Base-by-base conservation (phyloP, 2,329 filamentous ascomycete genomes). In the Exophiala sp. region DNA sequence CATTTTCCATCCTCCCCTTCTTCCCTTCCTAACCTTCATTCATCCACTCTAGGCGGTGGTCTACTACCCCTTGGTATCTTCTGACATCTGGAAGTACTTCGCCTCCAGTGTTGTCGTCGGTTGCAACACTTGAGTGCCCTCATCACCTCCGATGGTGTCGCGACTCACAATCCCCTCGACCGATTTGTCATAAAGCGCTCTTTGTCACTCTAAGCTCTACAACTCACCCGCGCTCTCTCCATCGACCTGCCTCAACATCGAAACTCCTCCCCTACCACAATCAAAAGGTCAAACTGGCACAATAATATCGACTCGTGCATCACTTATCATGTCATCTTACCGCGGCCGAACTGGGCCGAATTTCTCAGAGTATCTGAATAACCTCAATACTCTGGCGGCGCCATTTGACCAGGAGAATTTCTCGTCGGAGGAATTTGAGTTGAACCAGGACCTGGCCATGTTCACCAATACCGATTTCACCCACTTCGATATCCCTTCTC, bases 341-440 rank as follows among this genome's bases (percentile, higher is more conserved):
- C 85, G 81, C 72, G 86, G 85, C 67, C 87, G 89, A 59, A 85
- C 87, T 68, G 88, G 62, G 55, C 87, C 89, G 67, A 95, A 95
- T 71, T 88, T 96, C 73, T 91, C 90, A 67, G 87, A 91, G 68
- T 95, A 94, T 75, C 80, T 96, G 62, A 87, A 89, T 66, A 87
- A 91, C 63, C 79, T 96, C 65, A 96, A 96, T 76, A 82, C 80
- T 42, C 76, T 86, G 52, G 80, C 80, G 2, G 77, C 84, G 57
- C 77, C 86, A 57, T 83, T 84, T 64, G 81, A 87, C 50, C 78
- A 86, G 57, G 80, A 80, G 24, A 68, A 71, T 39, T 74, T 78
- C 54, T 73, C 78, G 54, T 79, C 85, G 57, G 82, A 87, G 50
- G 72, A 77, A 47, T 80, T 85, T 70, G 80, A 80, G 63, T 75